A percentile compares a stretch with the other conserved stretches of the same genome.
These are phyloP conservation scores for Globisporangium paddicum DNA, from an alignment of 352 stramenopile species.

Conservation along the genomic window DNA sequence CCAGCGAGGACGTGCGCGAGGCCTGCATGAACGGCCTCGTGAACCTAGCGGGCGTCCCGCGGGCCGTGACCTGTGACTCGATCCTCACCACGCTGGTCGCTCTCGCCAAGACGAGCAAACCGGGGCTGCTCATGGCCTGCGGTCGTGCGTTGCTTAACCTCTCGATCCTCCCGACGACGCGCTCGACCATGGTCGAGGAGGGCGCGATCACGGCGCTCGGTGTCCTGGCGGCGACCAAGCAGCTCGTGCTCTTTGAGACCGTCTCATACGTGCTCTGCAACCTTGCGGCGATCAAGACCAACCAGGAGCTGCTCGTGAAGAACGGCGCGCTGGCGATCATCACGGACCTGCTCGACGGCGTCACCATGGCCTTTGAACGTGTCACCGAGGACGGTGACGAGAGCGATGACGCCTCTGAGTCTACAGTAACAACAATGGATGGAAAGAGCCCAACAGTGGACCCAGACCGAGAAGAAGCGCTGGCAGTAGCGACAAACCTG, in stretches of 20 bases:
- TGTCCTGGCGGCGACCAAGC: conserved; percentile 31
- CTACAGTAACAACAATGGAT: neutral
- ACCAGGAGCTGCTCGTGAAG: conserved; percentile 59
- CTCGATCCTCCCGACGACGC: conserved; percentile 74
- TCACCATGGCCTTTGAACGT: conserved; percentile 23
- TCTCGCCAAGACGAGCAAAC: conserved; percentile 30
- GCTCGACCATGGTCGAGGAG: conserved; percentile 68
- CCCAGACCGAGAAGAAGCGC: conserved; percentile 15
- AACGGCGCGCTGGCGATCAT: conserved; percentile 46
- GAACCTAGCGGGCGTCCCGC: conserved; percentile 61
- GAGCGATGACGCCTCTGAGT: neutral
- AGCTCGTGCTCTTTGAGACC: conserved; percentile 37
- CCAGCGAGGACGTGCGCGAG: conserved; percentile 47
- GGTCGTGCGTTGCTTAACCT: conserved; percentile 70
- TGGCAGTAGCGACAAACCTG: conserved; percentile 15
- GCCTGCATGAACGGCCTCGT: conserved; percentile 65
- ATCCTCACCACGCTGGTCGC: conserved; percentile 47
- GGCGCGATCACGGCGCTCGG: conserved; percentile 52
- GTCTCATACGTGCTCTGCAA: conserved; percentile 58
- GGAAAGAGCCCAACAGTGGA: conserved; percentile 5
- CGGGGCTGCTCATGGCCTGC: conserved; percentile 26
- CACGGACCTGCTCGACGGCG: conserved; percentile 32
- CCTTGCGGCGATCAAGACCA: conserved; percentile 50
- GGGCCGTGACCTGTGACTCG: conserved; percentile 70
- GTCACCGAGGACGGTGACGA: conserved; percentile 14